A percentile compares a stretch with the other conserved stretches of the same genome.
phyloP scores from a whole-genome alignment of 768 basidiomycete genomes.

The Podaxis sp. region DNA sequence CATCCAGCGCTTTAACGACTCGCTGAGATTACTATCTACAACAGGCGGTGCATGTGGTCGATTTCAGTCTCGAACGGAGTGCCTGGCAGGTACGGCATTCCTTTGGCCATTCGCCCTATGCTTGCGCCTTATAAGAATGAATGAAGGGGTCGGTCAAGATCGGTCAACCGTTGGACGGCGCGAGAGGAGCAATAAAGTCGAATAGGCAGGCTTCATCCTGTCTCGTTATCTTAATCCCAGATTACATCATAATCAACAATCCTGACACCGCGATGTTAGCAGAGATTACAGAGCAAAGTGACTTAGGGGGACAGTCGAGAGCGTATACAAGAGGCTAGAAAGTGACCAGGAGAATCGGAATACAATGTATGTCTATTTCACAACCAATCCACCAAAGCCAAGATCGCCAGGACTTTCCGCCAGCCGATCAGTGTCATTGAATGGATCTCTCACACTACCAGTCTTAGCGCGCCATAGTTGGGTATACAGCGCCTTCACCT shows the following conservation, averaged over 20 bases:
- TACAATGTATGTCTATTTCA: conserved; percentile 24
- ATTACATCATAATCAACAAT: not conserved
- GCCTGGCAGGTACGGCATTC: not conserved
- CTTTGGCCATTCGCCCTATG: not conserved
- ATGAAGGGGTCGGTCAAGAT: too few species aligned
- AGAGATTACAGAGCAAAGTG: not conserved
- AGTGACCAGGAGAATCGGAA: not conserved
- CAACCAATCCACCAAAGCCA: conserved; percentile 42
- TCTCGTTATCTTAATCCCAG: too few species aligned
- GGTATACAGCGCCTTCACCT: conserved; percentile 72
- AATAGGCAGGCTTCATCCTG: not conserved
- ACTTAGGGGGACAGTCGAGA: not conserved
- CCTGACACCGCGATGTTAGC: not conserved
- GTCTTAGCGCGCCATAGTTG: conserved; percentile 80
- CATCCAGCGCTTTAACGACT: not conserved
- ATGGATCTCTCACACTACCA: conserved; percentile 83
- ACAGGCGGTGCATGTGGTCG: not conserved
- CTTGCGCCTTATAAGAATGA: too few species aligned
- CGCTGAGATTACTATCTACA: not conserved
- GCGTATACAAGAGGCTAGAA: not conserved
- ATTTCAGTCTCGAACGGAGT: not conserved
- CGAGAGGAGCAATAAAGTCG: not conserved
- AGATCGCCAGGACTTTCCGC: conserved; percentile 36
- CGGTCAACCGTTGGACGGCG: too few species aligned
- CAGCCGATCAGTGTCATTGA: conserved; percentile 48